Evolutionary conservation across 2,329 filamentous ascomycete species (phyloP).

Genomic region (Neonectria sp.): DNA sequence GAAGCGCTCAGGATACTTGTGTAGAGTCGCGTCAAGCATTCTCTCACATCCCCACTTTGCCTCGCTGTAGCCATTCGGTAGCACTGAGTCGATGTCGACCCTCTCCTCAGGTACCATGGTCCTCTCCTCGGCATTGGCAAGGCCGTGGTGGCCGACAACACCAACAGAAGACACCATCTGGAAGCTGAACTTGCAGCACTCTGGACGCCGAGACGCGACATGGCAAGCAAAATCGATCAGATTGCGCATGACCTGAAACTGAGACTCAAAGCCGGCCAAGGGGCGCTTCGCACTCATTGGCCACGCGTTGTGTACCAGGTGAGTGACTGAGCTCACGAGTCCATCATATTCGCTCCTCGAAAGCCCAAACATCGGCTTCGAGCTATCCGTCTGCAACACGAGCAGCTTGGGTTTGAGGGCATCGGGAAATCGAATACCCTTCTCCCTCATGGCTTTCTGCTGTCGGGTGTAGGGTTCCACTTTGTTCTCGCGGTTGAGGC

Average conservation of each 20-base stretch:
- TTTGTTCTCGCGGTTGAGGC: conserved; percentile 23
- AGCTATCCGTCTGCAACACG: conserved; percentile 15
- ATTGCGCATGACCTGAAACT: conserved; percentile 40
- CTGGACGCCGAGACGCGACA: neutral
- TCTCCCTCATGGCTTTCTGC: conserved; percentile 21
- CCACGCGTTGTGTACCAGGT: conserved; percentile 43
- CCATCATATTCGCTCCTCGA: conserved; percentile 10
- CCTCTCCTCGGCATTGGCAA: neutral
- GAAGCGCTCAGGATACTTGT: conserved; percentile 36
- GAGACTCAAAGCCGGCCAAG: conserved; percentile 33
- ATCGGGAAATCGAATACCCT: conserved; percentile 17
- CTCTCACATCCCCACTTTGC: conserved; percentile 43
- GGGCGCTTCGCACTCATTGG: conserved; percentile 43
- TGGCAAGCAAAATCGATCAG: conserved; percentile 13
- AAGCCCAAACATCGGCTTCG: conserved; percentile 20
- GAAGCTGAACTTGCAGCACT: conserved; percentile 19
- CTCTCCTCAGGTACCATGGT: conserved; percentile 20
- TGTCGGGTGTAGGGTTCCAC: conserved; percentile 15
- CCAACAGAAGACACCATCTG: conserved; percentile 20
- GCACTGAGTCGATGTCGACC: neutral
- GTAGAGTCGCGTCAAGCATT: conserved; percentile 41
- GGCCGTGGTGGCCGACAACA: conserved; percentile 20
- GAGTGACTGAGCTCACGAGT: conserved; percentile 20
- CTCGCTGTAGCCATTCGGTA: conserved; percentile 39
- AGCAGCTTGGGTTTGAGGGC: conserved; percentile 18